Conservation (phyloP, 176 grass and related monocot species). For the Bromus sterilis region DNA sequence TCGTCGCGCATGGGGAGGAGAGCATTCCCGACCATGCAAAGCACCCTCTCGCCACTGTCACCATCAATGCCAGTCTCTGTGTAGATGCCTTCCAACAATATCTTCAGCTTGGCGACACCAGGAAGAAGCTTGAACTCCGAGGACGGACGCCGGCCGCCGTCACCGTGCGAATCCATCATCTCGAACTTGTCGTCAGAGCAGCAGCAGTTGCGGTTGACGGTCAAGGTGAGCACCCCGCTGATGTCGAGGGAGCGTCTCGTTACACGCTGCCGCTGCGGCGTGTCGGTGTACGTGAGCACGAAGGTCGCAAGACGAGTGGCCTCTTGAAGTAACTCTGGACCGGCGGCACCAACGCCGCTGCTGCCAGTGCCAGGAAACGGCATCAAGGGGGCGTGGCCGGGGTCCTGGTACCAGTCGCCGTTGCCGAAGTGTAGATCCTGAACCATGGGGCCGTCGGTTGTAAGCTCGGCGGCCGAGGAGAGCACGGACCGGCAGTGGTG, state of each 20-base stretch:
- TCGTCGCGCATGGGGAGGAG: conserved; percentile 20
- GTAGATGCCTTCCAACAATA: conserved; percentile 52
- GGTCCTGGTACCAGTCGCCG: conserved; percentile 46
- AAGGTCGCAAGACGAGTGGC: conserved; percentile 20
- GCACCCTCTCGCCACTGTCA: conserved; percentile 23
- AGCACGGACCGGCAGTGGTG: conserved; percentile 29
- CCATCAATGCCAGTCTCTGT: conserved; percentile 1
- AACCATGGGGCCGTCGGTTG: neutral
- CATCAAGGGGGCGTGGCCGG: conserved; percentile 29
- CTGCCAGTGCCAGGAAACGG: conserved; percentile 5
- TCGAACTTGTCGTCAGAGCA: neutral
- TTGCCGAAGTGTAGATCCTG: conserved; percentile 30
- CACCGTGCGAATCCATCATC: neutral
- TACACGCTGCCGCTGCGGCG: neutral
- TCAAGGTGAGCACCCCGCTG: conserved; percentile 34
- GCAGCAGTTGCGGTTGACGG: conserved; percentile 17
- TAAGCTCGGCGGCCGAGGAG: conserved; percentile 11
- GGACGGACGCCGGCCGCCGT: neutral
- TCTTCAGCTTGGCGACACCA: conserved; percentile 24
- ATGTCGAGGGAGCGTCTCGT: conserved; percentile 27
- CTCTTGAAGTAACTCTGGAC: neutral
- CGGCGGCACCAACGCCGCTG: neutral
- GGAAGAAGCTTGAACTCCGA: conserved; percentile 33
- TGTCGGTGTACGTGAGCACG: conserved; percentile 27
- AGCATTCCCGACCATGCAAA: conserved; percentile 51